Evolutionary conservation across 441 rosid genomes (phyloP).

Genomic region (Brassica balearica): DNA sequence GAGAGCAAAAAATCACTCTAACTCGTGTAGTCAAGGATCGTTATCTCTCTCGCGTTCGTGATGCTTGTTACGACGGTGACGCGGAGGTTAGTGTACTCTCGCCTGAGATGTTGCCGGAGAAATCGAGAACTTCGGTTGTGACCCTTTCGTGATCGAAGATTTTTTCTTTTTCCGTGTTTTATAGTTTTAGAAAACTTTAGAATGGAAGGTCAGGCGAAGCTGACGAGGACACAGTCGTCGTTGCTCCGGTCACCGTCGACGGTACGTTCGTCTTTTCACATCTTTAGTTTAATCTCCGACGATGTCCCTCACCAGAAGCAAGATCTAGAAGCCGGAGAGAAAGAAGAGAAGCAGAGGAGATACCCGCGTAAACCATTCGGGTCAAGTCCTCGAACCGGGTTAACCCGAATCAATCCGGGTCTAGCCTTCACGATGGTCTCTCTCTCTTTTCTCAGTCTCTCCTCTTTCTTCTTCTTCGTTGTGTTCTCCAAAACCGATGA

Average conservation of each 20-base stretch:
- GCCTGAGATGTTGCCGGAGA: constrained; percentile 41
- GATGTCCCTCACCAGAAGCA: constrained; percentile 39
- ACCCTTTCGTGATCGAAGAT: constrained; percentile 47
- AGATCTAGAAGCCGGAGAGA: constrained; percentile 48
- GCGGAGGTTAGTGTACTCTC: constrained; percentile 17
- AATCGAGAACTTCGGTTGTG: constrained; percentile 42
- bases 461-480: constrained; percentile 64
- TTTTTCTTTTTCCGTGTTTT: constrained; percentile 13
- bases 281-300: constrained; percentile 62
- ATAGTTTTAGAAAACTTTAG: not conserved
- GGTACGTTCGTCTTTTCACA: constrained; percentile 80
- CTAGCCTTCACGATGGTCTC: constrained; percentile 55
- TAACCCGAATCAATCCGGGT: constrained; percentile 59
- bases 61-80: constrained; percentile 32
- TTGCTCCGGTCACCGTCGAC: constrained; percentile 87
- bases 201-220: constrained; percentile 79
- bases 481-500: constrained; percentile 65
- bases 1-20: not conserved
- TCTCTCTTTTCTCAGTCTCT: constrained; percentile 54
- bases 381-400: constrained; percentile 50
- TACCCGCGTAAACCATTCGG: constrained; percentile 52
- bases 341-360: constrained; percentile 53
- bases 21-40: not conserved
- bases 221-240: constrained; percentile 80
- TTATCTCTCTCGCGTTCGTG: constrained; percentile 13